Base-by-base conservation (phyloP, 768 basidiomycete genomes). In the Suillus alpinus region DNA sequence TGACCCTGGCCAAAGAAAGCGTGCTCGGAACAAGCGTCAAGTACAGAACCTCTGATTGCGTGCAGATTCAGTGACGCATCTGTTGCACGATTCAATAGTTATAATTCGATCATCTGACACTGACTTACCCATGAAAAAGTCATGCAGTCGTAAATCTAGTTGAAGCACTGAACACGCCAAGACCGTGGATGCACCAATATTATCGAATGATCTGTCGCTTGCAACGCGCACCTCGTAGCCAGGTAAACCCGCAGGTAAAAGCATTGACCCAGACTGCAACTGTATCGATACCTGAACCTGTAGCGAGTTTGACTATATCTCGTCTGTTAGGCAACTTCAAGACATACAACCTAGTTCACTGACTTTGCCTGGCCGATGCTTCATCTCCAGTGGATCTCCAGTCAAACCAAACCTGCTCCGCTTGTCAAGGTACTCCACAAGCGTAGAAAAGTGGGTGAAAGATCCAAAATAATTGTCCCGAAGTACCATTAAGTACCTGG, bases 391-490 rank as follows among this genome's bases (percentile, higher is more conserved):
- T 0, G 92, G 93, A 74, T 98, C 95, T 5, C 95, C 95, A 14
- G 87, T 78, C 12, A 85, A 83, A 1, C 82, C 65, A 1, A 82
- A 82, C 56, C 77, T 78, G 47, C 76, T 80, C 44, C 86, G 81
- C 67, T 86, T 89, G 57, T 88, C 83, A 50, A 94, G 77, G 70
- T 94, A 96, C 76, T 98, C 96, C 23, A 82, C 83, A 44, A 94
- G 79, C 0, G 93, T 97, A 3, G 88, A 87, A 67, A 95, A 98
- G 65, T 96, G 91, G 2, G 94, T 97, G 74, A 97, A 98, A 5
- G 85, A 82, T 12, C 96, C 96, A 55, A 98, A 86, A 73, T 98
- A 98, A 73, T 98, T 98, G 68, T 96, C 94, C 50, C 90, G 86
- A 60, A 97, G 69, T 43, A 89, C 85, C 86, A 98, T 91, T 65